Evolutionary conservation across 2,329 filamentous ascomycete genomes (phyloP).

Genomic region (Aspergillus sp.): DNA sequence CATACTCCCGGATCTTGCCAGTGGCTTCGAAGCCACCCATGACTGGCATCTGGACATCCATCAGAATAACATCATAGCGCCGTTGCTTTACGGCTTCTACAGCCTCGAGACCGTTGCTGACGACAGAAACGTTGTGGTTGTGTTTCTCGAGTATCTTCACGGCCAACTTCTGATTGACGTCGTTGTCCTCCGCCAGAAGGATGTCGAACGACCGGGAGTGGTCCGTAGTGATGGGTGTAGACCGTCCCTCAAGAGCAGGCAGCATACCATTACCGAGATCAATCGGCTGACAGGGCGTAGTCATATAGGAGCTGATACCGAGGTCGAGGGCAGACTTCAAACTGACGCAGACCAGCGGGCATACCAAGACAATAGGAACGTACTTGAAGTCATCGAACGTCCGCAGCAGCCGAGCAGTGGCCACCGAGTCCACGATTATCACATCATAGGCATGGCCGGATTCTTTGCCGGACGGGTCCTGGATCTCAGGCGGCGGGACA

Average conservation of each 20-base stretch:
- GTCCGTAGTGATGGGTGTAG: conserved; percentile 86
- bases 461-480: conserved; percentile 53
- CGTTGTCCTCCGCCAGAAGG: conserved; percentile 92
- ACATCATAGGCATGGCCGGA: conserved; percentile 77
- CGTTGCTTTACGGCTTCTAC: conserved; percentile 89
- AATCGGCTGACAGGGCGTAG: conserved; percentile 88
- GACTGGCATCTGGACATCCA: conserved; percentile 99
- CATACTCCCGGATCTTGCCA: conserved; percentile 93
- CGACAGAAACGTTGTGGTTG: conserved; percentile 70
- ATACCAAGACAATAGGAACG: conserved; percentile 89
- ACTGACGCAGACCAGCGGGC: conserved; percentile 84
- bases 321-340: conserved; percentile 92
- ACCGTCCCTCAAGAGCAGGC: conserved; percentile 88
- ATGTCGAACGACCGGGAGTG: conserved; percentile 96
- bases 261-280: conserved; percentile 96
- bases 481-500: conserved; percentile 58
- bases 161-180: conserved; percentile 92
- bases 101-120: conserved; percentile 91
- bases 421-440: conserved; percentile 91
- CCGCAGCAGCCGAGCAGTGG: conserved; percentile 81
- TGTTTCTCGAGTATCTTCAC: conserved; percentile 98
- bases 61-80: conserved; percentile 93
- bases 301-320: conserved; percentile 99
- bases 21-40: conserved; percentile 99
- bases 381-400: conserved; percentile 96